phyloP scores from a whole-genome alignment of 345 rosid genomes.

The Acer saccharum region DNA sequence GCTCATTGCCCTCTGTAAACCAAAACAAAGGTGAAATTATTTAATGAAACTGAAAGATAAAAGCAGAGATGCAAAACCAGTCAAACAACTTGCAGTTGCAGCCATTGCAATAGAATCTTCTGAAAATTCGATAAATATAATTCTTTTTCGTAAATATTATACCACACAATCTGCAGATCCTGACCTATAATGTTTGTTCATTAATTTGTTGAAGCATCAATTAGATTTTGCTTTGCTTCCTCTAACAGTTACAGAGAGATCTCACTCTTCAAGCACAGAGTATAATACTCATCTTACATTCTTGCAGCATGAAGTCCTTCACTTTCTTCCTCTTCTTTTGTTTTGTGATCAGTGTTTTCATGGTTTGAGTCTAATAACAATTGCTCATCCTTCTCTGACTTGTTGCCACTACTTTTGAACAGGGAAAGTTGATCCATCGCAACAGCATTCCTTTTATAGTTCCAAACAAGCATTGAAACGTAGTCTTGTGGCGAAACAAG shows the following conservation, averaged over 20 bases:
- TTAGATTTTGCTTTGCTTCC: not conserved
- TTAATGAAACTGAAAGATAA: not conserved
- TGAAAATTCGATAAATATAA: not conserved
- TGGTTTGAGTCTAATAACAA: conserved; percentile 40
- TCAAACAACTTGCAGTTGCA: not conserved
- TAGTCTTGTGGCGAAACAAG: conserved; percentile 92
- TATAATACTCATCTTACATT: conserved; percentile 34
- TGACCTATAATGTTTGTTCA: not conserved
- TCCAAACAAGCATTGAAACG: conserved; percentile 94
- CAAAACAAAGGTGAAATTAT: not conserved
- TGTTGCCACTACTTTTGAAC: conserved; percentile 27
- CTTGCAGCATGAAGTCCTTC: conserved; percentile 46
- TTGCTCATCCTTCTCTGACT: conserved; percentile 35
- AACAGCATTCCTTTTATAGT: conserved; percentile 83
- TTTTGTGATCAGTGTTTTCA: conserved; percentile 28
- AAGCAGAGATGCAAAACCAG: not conserved
- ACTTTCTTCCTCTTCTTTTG: conserved; percentile 43
- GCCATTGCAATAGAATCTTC: not conserved
- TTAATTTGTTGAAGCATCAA: not conserved
- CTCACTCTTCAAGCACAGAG: conserved; percentile 4
- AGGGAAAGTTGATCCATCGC: conserved; percentile 67
- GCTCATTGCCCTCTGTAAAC: not conserved
- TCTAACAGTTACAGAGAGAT: not conserved
- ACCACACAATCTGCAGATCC: not conserved
- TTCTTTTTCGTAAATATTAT: not conserved